phyloP scores from a whole-genome alignment of 2,329 filamentous ascomycete species.

The Thermothelomyces thermophilus region DNA sequence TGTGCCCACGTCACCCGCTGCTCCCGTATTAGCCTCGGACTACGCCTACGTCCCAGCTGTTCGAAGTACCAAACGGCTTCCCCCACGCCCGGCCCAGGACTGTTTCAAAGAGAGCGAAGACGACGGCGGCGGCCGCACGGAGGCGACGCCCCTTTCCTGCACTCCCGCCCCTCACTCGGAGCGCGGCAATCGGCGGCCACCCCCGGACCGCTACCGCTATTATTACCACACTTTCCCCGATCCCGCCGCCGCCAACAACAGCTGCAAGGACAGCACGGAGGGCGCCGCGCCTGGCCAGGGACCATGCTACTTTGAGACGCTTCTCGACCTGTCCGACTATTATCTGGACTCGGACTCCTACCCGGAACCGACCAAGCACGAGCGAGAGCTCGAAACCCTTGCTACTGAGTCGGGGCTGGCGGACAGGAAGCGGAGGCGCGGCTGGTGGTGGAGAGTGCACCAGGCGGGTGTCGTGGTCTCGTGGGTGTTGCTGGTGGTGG shows the following conservation, averaged over 20 bases:
- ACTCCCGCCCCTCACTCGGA: no score
- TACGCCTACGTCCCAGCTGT: no score
- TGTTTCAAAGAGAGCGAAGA: no score
- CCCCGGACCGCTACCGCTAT: not conserved
- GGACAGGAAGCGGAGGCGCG: not conserved
- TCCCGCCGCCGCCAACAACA: not conserved
- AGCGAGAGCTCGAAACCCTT: not conserved
- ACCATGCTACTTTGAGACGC: not conserved
- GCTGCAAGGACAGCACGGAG: not conserved
- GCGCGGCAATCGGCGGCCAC: no score
- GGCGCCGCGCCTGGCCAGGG: not conserved
- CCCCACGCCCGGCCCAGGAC: no score
- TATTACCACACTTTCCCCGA: constrained; percentile 1
- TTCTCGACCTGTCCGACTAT: constrained; percentile 6
- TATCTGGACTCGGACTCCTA: not conserved
- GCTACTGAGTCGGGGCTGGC: not conserved
- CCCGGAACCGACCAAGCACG: not conserved
- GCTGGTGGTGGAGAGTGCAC: not conserved
- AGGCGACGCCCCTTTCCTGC: no score
- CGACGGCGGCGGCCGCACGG: no score
- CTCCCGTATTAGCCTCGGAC: no score
- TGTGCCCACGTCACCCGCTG: not conserved
- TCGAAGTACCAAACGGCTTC: no score
- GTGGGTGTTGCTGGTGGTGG: not conserved
- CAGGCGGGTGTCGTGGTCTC: not conserved